Evolutionary conservation across 192 early-diverging fungal genomes (phyloP).

Genomic region (Funneliformis mosseae): DNA sequence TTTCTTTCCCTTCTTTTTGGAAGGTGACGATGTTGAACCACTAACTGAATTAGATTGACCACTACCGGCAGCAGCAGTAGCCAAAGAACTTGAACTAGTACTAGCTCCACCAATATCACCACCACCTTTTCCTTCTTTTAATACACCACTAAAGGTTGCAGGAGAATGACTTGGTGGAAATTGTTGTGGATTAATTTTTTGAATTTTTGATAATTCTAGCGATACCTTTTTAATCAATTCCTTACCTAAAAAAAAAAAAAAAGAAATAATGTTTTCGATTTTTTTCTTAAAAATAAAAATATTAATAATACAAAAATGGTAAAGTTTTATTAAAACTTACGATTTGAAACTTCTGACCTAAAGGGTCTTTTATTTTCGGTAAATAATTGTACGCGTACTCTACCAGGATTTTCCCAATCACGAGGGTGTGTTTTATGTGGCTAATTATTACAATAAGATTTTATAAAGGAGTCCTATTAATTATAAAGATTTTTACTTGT

Average conservation of each 20-base stretch:
- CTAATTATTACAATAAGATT: conserved; percentile 7
- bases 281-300: conserved; percentile 8
- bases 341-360: conserved; percentile 42
- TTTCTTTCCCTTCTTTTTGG: conserved; percentile 33
- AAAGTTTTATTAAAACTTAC: too few species aligned
- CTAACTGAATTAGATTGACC: too few species aligned
- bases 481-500: neutral
- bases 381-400: conserved; percentile 62
- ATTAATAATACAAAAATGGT: too few species aligned
- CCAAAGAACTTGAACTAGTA: neutral
- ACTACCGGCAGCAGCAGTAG: neutral
- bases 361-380: conserved; percentile 40
- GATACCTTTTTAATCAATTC: conserved; percentile 27
- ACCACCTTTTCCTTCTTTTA: conserved; percentile 8
- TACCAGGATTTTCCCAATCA: conserved; percentile 67
- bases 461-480: neutral
- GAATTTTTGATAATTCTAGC: conserved; percentile 10
- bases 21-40: neutral
- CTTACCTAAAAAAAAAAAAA: conserved; percentile 8
- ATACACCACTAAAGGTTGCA: conserved; percentile 3
- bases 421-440: conserved; percentile 62
- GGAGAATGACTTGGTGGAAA: conserved; percentile 33
- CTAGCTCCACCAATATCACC: neutral
- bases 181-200: conserved; percentile 26
- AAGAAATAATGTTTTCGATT: neutral